Percentiles rank a stretch among this genome's conserved stretches.
These are phyloP conservation scores for Vigna unguiculata DNA, from an alignment of 306 rosid genomes.

Conservation along the genomic window DNA sequence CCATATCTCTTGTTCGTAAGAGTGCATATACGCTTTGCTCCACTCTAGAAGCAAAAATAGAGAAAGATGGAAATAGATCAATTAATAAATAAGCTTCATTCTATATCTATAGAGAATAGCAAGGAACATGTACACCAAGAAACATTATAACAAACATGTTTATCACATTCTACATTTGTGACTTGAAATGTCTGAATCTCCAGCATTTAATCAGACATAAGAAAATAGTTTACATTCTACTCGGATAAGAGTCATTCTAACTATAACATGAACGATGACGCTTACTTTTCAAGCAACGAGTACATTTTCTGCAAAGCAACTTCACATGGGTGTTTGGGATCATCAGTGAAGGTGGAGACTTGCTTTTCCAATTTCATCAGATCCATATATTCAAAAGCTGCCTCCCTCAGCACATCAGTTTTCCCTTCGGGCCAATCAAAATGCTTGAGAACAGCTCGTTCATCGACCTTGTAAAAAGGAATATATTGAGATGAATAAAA, in stretches of 20 bases:
- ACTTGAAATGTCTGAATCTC: slow-evolving; percentile 25
- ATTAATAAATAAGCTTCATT: slow-evolving; percentile 16
- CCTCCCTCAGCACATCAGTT: slow-evolving; percentile 91
- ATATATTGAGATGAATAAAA: slow-evolving; percentile 39
- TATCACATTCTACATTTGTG: background rate
- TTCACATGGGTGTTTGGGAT: slow-evolving; percentile 76
- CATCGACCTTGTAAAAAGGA: slow-evolving; percentile 66
- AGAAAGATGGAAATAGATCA: slow-evolving; percentile 15
- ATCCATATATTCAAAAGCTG: slow-evolving; percentile 88
- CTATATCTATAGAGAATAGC: slow-evolving; percentile 5
- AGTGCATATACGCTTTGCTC: slow-evolving; percentile 83
- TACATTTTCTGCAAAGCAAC: slow-evolving; percentile 89
- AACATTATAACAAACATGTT: background rate
- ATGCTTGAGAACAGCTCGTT: slow-evolving; percentile 92
- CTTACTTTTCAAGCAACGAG: slow-evolving; percentile 88
- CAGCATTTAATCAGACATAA: slow-evolving; percentile 19
- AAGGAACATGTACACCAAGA: slow-evolving; percentile 8
- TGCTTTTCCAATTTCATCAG: slow-evolving; percentile 77
- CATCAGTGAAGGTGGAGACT: slow-evolving; percentile 77
- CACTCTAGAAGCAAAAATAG: slow-evolving; percentile 57
- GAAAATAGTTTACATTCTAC: slow-evolving; percentile 2
- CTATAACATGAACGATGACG: slow-evolving; percentile 37
- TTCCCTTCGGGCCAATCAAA: slow-evolving; percentile 98
- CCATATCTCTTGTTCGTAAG: slow-evolving; percentile 88
- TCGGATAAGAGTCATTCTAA: slow-evolving; percentile 6